Percentiles rank a stretch among this genome's conserved stretches.
These are phyloP conservation scores for Penicillium coprophilum DNA, from an alignment of 495 filamentous ascomycete genomes.

Conservation along the genomic window DNA sequence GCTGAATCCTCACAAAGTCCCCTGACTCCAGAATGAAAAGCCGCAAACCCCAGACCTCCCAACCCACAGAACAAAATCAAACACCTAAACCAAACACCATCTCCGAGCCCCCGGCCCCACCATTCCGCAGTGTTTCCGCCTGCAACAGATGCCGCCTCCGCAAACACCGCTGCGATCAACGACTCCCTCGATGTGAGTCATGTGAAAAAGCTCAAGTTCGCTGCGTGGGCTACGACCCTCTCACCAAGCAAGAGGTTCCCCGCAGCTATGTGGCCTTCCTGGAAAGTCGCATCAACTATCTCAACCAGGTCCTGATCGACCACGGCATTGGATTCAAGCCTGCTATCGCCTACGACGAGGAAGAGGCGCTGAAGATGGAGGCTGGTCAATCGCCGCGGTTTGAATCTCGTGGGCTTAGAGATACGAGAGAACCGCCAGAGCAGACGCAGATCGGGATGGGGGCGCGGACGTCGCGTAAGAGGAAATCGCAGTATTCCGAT, in stretches of 20 bases:
- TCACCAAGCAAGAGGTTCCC: conserved; percentile 89
- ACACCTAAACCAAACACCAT: background rate
- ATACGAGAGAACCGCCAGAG: background rate
- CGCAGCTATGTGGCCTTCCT: conserved; percentile 92
- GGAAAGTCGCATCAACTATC: conserved; percentile 75
- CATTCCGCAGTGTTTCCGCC: conserved; percentile 89
- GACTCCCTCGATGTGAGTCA: conserved; percentile 78
- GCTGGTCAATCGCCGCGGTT: conserved; percentile 19
- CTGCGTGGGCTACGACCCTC: conserved; percentile 92
- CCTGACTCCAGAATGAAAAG: background rate
- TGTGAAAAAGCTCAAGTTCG: conserved; percentile 84
- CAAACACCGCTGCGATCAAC: conserved; percentile 92
- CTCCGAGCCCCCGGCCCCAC: conserved; percentile 37
- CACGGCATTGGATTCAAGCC: conserved; percentile 68
- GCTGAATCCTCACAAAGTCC: background rate
- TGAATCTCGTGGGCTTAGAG: background rate
- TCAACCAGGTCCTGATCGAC: conserved; percentile 67
- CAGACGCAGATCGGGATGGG: background rate
- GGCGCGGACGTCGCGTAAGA: background rate
- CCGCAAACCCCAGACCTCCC: background rate
- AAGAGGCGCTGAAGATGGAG: conserved; percentile 31
- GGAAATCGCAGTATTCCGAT: background rate
- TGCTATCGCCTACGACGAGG: conserved; percentile 70
- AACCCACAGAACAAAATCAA: background rate
- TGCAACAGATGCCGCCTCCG: conserved; percentile 88